A percentile compares a stretch with the other conserved stretches of the same genome.
phyloP scores from a whole-genome alignment of 805 yeast genomes.

The Candida qinlingensis region DNA sequence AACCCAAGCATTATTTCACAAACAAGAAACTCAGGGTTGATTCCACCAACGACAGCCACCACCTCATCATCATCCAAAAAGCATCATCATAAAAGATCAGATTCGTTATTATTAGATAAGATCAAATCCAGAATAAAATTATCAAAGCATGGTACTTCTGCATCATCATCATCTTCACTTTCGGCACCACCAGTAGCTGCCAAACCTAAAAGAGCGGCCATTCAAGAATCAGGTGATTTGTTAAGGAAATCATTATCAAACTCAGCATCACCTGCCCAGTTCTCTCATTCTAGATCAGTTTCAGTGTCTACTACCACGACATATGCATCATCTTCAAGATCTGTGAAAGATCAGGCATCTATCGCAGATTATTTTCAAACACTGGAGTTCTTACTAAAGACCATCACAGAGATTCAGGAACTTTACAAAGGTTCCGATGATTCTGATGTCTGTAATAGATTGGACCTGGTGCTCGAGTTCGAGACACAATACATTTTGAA shows the following conservation, averaged over 20 bases:
- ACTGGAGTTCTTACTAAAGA: slow-evolving; percentile 5
- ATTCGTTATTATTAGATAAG: slow-evolving; percentile 5
- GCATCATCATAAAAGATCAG: neutral
- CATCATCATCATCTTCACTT: neutral
- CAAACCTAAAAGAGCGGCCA: neutral
- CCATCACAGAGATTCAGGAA: slow-evolving; percentile 4
- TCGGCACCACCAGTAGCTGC: neutral
- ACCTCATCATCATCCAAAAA: neutral
- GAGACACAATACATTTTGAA: slow-evolving; percentile 8
- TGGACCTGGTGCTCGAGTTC: slow-evolving; percentile 8
- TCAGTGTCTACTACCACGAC: slow-evolving; percentile 5
- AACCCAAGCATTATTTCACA: neutral
- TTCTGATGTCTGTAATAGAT: neutral
- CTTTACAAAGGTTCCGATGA: slow-evolving; percentile 3
- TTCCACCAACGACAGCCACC: neutral
- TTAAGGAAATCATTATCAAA: neutral
- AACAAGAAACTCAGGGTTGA: neutral
- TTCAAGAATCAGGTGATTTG: neutral
- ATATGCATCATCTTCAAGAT: slow-evolving; percentile 4
- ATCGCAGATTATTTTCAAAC: slow-evolving; percentile 8
- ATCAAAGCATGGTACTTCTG: neutral
- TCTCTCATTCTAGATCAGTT: neutral
- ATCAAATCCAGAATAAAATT: slow-evolving; percentile 4
- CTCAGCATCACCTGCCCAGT: neutral
- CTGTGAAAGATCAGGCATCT: slow-evolving; percentile 12